Percentiles rank a stretch among this genome's conserved stretches.
Conservation (phyloP, 345 rosid species). For the Gossypium australe region DNA sequence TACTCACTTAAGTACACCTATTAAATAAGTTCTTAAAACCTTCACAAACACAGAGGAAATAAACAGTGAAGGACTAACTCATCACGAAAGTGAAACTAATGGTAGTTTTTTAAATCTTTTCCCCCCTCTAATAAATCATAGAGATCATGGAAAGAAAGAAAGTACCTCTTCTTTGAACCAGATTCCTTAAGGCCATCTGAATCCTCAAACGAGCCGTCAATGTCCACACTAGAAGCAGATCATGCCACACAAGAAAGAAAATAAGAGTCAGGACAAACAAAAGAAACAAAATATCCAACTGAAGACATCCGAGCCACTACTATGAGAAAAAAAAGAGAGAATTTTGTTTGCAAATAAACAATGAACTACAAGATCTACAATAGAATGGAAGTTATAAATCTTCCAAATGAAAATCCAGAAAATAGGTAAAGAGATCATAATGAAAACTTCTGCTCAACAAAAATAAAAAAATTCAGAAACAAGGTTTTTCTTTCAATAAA, state of each 20-base stretch:
- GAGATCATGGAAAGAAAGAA: background rate
- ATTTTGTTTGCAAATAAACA: background rate
- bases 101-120: background rate
- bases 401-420: background rate
- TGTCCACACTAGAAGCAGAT: slow-evolving; percentile 41
- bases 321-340: background rate
- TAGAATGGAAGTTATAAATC: background rate
- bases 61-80: background rate
- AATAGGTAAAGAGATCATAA: background rate
- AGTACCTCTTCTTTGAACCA: slow-evolving; percentile 75
- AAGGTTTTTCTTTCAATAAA: background rate
- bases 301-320: background rate
- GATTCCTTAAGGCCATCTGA: slow-evolving; percentile 63
- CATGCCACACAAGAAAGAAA: slow-evolving; percentile 9
- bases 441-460: background rate
- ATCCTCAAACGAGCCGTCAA: slow-evolving; percentile 64
- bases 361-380: background rate
- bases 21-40: background rate
- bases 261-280: slow-evolving; percentile 3
- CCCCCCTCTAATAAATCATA: background rate
- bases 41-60: background rate
- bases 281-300: background rate
- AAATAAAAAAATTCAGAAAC: background rate
- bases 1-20: background rate
- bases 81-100: background rate